phyloP scores from a whole-genome alignment of 179 eudicot species.

The Silene noctiflora region DNA sequence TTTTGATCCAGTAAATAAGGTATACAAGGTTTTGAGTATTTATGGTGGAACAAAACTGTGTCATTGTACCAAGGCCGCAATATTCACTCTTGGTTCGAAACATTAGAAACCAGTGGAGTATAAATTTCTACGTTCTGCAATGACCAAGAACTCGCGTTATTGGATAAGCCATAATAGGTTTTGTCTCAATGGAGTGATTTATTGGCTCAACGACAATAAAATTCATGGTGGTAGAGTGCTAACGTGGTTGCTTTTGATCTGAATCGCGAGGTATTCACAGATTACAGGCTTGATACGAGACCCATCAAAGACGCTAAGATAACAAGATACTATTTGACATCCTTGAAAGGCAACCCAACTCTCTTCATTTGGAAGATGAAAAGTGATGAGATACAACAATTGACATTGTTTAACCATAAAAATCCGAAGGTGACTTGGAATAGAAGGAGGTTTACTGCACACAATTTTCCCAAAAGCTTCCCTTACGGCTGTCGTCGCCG shows the following conservation, averaged over 20 bases:
- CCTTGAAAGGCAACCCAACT: background rate
- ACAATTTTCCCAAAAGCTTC: background rate
- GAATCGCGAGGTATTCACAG: background rate
- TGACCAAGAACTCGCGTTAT: background rate
- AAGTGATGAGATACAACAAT: too few relatives aligned
- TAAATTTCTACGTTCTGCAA: background rate
- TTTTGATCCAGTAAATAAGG: background rate
- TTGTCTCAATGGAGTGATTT: background rate
- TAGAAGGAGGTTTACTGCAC: too few relatives aligned
- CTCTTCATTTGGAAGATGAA: background rate
- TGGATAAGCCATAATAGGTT: background rate
- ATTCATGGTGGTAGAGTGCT: too few relatives aligned
- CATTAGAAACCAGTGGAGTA: background rate
- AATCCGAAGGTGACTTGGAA: background rate
- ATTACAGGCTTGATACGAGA: too few relatives aligned
- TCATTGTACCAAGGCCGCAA: background rate
- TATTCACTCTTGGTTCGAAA: background rate
- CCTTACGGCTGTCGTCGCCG: too few relatives aligned
- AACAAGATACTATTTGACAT: background rate
- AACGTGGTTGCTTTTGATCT: background rate
- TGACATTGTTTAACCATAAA: background rate
- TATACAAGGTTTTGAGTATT: too few relatives aligned
- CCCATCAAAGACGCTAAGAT: background rate
- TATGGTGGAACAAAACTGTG: too few relatives aligned
- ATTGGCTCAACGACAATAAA: background rate